Evolutionary conservation across 805 yeast genomes (phyloP), one percentile per base, ranked within the genome.

Genomic region (Candida alai): DNA sequence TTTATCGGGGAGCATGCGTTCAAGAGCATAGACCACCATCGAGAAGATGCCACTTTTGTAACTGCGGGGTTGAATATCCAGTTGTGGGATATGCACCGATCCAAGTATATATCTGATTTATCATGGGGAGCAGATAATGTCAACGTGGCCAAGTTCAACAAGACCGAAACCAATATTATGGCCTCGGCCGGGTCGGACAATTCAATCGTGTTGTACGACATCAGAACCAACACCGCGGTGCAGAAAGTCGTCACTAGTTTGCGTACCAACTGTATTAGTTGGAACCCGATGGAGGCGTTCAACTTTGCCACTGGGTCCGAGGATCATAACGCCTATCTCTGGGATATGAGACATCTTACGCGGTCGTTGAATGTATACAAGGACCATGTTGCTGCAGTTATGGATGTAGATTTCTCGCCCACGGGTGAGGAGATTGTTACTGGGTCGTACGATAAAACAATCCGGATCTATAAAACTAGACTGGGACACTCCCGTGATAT

Each of bases 221-320:
- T 86, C 32, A 76, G 98, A 51, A 86, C 96, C 5, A 79, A 84
- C 49, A 74, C 95, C 2, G 96, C 98, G 10, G 78, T 94, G 4
- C 97, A 94, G 60, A 90, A 89, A 57, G 76, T 90, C 39, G 84
- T 83, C 30, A 84, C 93, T 18, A 66, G 78, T 13, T 69, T 93
- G 73, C 73, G 94, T 49, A 84, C 89, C 13, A 93, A 93, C 58
- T 71, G 90, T 30, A 70, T 93, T 17, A 73, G 88, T 36, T 93
- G 97, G 97, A 93, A 93, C 61, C 99, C 99, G 4, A 85, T 93
- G 82, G 97, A 93, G 60, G 95, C 97, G 2, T 93, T 76, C 63
- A 79, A 84, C 53, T 90, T 93, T 64, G 97, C 89, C 12, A 78
- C 85, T 25, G 97, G 87, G 2, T 78, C 78, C 52, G 99, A 93